These are phyloP conservation scores for Solanum stenotomum DNA, from an alignment of 257 asterid species.

Conservation along the genomic window DNA sequence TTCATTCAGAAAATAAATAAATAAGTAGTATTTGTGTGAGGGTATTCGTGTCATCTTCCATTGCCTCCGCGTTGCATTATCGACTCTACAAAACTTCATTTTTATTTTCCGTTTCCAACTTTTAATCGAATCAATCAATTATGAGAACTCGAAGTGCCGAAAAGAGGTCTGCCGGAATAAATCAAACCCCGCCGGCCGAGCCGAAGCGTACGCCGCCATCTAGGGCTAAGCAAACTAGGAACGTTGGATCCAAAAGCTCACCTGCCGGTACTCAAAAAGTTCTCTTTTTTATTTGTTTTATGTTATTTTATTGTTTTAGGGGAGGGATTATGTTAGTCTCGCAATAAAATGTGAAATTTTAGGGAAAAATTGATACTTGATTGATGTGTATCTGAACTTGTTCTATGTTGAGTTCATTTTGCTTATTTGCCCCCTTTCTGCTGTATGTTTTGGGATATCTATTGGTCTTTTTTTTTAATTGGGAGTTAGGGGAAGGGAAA, in stretches of 20 bases:
- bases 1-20: too few relatives aligned
- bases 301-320: background rate
- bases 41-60: background rate
- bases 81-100: background rate
- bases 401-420: background rate
- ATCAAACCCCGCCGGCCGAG: slow-evolving; percentile 13
- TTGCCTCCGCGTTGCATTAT: background rate
- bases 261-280: slow-evolving; percentile 14
- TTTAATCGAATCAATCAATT: background rate
- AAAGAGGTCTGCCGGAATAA: slow-evolving; percentile 16
- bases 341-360: background rate
- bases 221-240: slow-evolving; percentile 17
- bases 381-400: background rate
- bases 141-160: slow-evolving; percentile 42
- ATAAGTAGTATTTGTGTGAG: background rate
- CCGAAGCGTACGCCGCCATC: slow-evolving; percentile 21
- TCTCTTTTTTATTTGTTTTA: background rate
- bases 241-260: slow-evolving; percentile 1
- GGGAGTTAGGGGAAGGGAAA: background rate
- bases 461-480: background rate
- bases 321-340: background rate
- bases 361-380: background rate
- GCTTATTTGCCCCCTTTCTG: background rate
- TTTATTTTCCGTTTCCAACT: too few relatives aligned
- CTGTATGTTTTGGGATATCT: background rate